Percentiles rank a stretch among this genome's conserved stretches.
phyloP scores from a whole-genome alignment of 176 grass and related monocot species.

The Cymbopogon citratus region DNA sequence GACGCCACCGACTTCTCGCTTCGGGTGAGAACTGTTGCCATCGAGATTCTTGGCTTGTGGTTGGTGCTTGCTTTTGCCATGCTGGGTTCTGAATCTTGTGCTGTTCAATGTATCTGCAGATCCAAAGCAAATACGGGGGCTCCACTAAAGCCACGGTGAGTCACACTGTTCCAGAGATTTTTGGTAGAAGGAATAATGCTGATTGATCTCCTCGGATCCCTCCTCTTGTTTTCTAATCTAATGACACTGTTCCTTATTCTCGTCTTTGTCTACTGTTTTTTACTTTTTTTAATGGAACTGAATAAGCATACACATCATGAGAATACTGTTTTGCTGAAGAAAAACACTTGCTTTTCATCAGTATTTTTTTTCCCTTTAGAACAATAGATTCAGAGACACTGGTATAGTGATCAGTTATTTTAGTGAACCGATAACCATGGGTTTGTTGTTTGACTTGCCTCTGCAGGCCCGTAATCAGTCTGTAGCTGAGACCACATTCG shows the following conservation, averaged over 20 bases:
- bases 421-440: background rate
- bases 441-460: constrained; percentile 13
- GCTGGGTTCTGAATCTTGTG: constrained; percentile 1
- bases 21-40: constrained; percentile 33
- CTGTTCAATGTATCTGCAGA: constrained; percentile 38
- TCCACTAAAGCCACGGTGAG: constrained; percentile 51
- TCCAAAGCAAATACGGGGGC: constrained; percentile 89
- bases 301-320: background rate
- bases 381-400: background rate
- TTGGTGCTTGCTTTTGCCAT: background rate
- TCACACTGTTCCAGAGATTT: background rate
- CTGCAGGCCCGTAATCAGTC: constrained; percentile 58
- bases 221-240: background rate
- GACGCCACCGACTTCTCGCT: constrained; percentile 84
- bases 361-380: too few relatives aligned
- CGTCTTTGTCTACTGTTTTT: background rate
- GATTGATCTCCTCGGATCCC: background rate
- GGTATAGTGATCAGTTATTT: background rate
- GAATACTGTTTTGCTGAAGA: background rate
- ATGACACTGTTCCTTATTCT: background rate
- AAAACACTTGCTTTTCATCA: background rate
- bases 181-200: background rate
- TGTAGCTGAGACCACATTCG: constrained; percentile 50
- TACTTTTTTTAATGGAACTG: background rate
- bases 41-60: background rate